Percentiles rank a stretch among this genome's conserved stretches.
Conservation (phyloP, 2,329 filamentous ascomycete species). For the Alternaria conjuncta region DNA sequence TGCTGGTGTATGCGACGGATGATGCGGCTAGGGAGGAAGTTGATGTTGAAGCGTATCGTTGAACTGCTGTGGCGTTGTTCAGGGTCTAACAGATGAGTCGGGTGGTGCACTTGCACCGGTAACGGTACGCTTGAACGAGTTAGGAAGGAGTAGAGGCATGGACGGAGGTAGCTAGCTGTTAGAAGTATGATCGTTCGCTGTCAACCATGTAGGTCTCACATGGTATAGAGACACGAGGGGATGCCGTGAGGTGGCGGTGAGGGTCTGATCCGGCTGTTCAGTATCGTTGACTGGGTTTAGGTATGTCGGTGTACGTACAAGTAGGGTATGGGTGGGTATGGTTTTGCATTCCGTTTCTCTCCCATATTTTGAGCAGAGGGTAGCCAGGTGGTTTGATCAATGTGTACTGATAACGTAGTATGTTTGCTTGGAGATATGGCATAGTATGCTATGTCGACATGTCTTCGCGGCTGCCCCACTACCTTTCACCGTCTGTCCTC, state of each 20-base stretch:
- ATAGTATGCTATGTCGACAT: not conserved
- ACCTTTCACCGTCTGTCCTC: not conserved
- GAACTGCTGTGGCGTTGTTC: not conserved
- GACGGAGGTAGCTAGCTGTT: not conserved
- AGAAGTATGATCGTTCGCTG: not conserved
- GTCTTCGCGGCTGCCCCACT: not conserved
- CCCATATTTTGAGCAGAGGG: too few relatives aligned
- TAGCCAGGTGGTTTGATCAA: accelerated
- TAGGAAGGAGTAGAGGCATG: not conserved
- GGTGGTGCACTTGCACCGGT: not conserved
- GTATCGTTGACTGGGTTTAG: not conserved
- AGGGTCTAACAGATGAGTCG: not conserved
- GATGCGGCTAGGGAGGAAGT: not conserved
- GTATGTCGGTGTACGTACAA: not conserved
- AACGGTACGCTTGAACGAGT: not conserved
- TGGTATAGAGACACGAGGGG: not conserved
- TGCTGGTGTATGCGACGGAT: not conserved
- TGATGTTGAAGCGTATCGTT: too few relatives aligned
- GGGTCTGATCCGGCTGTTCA: not conserved
- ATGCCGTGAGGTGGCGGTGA: not conserved
- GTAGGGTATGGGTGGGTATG: not conserved
- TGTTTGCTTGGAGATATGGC: not conserved
- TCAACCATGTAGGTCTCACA: not conserved
- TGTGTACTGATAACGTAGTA: not conserved
- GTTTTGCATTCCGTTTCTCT: not conserved